Evolutionary conservation across 106 monocot genomes (phyloP).

Genomic region (Allium fistulosum): DNA sequence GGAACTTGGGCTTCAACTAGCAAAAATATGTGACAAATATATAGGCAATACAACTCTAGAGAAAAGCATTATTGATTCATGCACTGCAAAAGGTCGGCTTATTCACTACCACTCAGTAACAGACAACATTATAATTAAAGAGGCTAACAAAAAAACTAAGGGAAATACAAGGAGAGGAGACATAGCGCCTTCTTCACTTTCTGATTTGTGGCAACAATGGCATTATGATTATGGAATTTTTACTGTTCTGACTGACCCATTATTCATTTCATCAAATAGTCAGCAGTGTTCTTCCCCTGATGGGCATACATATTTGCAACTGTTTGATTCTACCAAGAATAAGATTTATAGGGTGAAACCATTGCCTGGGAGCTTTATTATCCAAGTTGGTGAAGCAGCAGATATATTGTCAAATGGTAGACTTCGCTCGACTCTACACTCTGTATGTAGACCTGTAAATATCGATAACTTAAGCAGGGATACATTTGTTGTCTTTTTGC

Average conservation of each 20-base stretch:
- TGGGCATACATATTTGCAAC: slow-evolving; percentile 52
- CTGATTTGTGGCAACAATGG: slow-evolving; percentile 91
- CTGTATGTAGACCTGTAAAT: slow-evolving; percentile 52
- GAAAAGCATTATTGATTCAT: slow-evolving; percentile 49
- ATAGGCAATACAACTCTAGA: slow-evolving; percentile 51
- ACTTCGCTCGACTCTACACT: slow-evolving; percentile 72
- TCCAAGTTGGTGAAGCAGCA: slow-evolving; percentile 87
- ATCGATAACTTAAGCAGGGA: slow-evolving; percentile 55
- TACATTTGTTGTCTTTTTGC: slow-evolving; percentile 91
- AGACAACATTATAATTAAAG: slow-evolving; percentile 50
- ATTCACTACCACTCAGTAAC: slow-evolving; percentile 67
- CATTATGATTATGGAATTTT: slow-evolving; percentile 97
- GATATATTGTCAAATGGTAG: slow-evolving; percentile 71
- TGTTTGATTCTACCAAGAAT: slow-evolving; percentile 37
- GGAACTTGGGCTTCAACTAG: slow-evolving; percentile 67
- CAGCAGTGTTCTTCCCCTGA: slow-evolving; percentile 35
- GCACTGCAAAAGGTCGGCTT: slow-evolving; percentile 79
- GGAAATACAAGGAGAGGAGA: slow-evolving; percentile 7
- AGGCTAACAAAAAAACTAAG: slow-evolving; percentile 23
- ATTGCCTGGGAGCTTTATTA: slow-evolving; percentile 62
- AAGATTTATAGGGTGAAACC: slow-evolving; percentile 57
- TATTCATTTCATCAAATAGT: slow-evolving; percentile 37
- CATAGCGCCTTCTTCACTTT: background rate
- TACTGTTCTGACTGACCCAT: slow-evolving; percentile 78
- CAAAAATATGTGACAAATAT: slow-evolving; percentile 63